Conservation (phyloP, 2,329 filamentous ascomycete species). For the Paecilomyces variotii region DNA sequence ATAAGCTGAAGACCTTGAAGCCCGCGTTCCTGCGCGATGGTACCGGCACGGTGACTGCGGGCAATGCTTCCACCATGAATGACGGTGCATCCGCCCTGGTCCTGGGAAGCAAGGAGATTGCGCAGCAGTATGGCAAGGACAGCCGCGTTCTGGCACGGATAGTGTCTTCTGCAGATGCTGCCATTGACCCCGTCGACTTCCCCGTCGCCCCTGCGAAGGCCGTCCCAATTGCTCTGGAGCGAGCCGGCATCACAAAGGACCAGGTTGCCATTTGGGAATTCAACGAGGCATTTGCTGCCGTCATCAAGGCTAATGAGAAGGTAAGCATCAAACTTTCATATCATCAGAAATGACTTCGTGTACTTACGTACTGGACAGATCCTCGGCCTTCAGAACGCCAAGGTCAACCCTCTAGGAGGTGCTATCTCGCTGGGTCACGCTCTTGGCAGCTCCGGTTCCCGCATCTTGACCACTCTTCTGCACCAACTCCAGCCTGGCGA, state of each 20-base stretch:
- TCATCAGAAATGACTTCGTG: conserved; percentile 3
- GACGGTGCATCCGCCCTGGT: conserved; percentile 90
- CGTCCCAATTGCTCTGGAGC: conserved; percentile 78
- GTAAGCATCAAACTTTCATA: conserved; percentile 32
- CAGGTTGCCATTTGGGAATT: conserved; percentile 96
- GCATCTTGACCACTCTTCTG: conserved; percentile 81
- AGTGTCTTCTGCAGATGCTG: conserved; percentile 78
- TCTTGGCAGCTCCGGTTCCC: conserved; percentile 83
- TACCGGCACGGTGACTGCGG: conserved; percentile 84
- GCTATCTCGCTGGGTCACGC: conserved; percentile 90
- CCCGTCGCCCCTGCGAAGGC: conserved; percentile 87
- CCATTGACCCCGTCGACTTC: conserved; percentile 87
- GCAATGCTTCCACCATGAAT: conserved; percentile 89
- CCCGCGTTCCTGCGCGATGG: conserved; percentile 84
- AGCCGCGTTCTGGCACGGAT: conserved; percentile 84
- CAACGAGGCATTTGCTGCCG: conserved; percentile 94
- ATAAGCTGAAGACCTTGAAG: conserved; percentile 79
- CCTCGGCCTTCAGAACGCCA: conserved; percentile 67
- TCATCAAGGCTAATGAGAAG: conserved; percentile 91
- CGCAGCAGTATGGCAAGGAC: conserved; percentile 66
- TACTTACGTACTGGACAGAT: conserved; percentile 45
- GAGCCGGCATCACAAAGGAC: conserved; percentile 83
- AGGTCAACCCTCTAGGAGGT: conserved; percentile 80
- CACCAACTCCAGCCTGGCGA: conserved; percentile 88
- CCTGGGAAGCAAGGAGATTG: conserved; percentile 70